Evolutionary conservation across 306 rosid genomes (phyloP).

Genomic region (Vigna radiata): DNA sequence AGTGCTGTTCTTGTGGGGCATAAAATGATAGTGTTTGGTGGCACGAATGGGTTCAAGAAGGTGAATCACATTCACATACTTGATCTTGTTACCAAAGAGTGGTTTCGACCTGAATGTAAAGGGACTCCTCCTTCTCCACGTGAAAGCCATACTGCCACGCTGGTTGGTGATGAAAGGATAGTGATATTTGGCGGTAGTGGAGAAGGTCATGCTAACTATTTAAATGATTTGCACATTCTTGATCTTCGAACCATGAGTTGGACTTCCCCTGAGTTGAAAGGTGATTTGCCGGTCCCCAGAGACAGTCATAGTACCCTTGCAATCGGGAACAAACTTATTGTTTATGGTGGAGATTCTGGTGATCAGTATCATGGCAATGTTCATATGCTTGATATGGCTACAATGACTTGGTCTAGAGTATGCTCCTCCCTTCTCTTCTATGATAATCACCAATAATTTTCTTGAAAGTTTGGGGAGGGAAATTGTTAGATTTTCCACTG

Average conservation of each 20-base stretch:
- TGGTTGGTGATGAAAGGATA: conserved; percentile 60
- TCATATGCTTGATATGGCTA: conserved; percentile 70
- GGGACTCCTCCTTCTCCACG: conserved; percentile 84
- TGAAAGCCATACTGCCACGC: conserved; percentile 81
- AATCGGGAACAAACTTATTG: conserved; percentile 70
- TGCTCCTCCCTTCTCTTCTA: conserved; percentile 17
- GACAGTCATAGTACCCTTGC: conserved; percentile 76
- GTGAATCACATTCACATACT: conserved; percentile 74
- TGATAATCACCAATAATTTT: not conserved
- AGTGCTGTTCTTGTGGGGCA: conserved; percentile 67
- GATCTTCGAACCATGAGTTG: conserved; percentile 74
- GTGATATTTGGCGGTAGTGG: conserved; percentile 91
- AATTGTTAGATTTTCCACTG: not conserved
- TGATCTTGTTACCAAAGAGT: conserved; percentile 63
- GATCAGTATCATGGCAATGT: conserved; percentile 78
- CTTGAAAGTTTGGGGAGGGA: not conserved
- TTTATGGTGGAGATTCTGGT: conserved; percentile 87
- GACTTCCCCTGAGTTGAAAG: conserved; percentile 70
- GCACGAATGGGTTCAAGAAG: conserved; percentile 80
- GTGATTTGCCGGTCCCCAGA: conserved; percentile 78
- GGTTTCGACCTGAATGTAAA: conserved; percentile 66
- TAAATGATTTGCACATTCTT: conserved; percentile 77
- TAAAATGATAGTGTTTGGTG: conserved; percentile 83
- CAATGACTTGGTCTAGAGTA: conserved; percentile 83
- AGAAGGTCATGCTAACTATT: conserved; percentile 72